Base-by-base conservation (phyloP, 75 land plant species). In the Pseudotsuga menziesii region DNA sequence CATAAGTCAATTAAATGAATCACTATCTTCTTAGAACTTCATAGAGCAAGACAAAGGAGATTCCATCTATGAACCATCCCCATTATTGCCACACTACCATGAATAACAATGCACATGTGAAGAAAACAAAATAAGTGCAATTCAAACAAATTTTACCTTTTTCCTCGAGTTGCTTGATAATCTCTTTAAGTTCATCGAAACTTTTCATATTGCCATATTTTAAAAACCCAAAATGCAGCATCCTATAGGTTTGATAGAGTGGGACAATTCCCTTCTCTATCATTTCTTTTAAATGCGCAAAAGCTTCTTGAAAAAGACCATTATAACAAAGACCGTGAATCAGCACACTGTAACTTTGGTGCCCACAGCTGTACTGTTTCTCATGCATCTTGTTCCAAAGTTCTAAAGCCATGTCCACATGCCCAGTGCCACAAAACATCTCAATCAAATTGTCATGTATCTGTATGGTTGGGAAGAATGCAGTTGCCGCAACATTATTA, bases 311-410 rank as follows among this genome's bases (percentile, higher is more conserved):
- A 41, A 69, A 41, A 20, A 69, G 72, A 41, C 72, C 54, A 69
- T 69, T 69, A 69, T 69, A 69, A 69, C 72, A 69, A 41, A 69
- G 72, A 41, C 72, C 72, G 11, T 69, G 39, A 20, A 69, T 69
- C 9, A 69, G 52, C 72, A 69, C 72, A 69, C 72, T 69, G 72
- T 69, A 69, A 69, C 52, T 69, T 41, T 69, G 72, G 41, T 13
- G 15, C 41, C 72, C 72, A 20, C 72, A 69, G 41, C 12, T 69
- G 35, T 41, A 69, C 8, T 44, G 48, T 15, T 69, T 69, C 3
- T 69, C 72, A 9, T 69, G 72, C 22, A 69, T 69, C n/a, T 69
- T 36, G n/a, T 69, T 69, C 72, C 72, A 69, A n/a, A 69, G 32
- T 20, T 69, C 23, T 20, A 69, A 69, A n/a, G 72, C 72, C 72